phyloP scores from a whole-genome alignment of 148 eudicot genomes.

The Persicaria maculosa region DNA sequence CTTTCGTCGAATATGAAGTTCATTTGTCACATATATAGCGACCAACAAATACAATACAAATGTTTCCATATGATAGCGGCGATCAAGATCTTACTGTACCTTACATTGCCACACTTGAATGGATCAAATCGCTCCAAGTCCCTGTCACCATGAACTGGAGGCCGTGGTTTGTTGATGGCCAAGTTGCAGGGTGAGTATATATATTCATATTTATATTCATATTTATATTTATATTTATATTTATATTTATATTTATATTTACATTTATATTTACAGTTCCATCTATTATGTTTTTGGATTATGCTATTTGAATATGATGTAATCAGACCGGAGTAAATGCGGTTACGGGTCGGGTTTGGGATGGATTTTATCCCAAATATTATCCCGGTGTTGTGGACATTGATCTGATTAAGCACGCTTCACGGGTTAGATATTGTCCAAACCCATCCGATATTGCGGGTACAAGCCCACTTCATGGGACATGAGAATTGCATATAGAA shows the following conservation, averaged over 20 bases:
- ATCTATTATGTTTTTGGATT: too few species aligned
- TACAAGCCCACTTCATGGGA: too few species aligned
- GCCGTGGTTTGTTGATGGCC: constrained; percentile 29
- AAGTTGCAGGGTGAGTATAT: constrained; percentile 26
- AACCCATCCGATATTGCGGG: too few species aligned
- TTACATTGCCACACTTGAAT: constrained; percentile 25
- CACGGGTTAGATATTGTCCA: too few species aligned
- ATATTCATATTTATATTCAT: not conserved
- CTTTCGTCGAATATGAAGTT: not conserved
- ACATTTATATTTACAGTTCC: too few species aligned
- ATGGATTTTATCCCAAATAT: too few species aligned
- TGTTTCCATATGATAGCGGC: constrained; percentile 2
- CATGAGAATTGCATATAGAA: not conserved
- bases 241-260: not conserved
- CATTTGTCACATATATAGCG: not conserved
- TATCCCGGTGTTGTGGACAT: too few species aligned
- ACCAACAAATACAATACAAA: not conserved
- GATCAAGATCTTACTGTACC: constrained; percentile 25
- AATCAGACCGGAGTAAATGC: too few species aligned
- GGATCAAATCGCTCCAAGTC: constrained; percentile 22
- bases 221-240: not conserved
- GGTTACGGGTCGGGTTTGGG: too few species aligned
- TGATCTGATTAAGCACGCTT: too few species aligned
- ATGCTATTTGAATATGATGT: too few species aligned
- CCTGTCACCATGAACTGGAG: constrained; percentile 19